Evolutionary conservation across 108 stramenopile species (phyloP).

Genomic region (Skeletonema tropicum): DNA sequence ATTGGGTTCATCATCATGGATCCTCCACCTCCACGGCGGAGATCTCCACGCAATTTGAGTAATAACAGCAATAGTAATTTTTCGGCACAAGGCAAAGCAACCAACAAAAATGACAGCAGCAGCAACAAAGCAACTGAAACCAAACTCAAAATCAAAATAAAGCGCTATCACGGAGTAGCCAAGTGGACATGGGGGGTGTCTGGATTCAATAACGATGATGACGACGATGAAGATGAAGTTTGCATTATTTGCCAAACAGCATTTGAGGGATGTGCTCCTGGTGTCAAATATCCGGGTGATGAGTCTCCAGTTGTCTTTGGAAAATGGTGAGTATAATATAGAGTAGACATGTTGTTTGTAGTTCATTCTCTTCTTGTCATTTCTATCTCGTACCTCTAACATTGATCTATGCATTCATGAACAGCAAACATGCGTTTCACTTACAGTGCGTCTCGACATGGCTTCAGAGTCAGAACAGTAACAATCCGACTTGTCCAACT

Average conservation of each 20-base stretch:
- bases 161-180: conserved; percentile 80
- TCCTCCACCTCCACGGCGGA: background rate
- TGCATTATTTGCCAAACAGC: conserved; percentile 93
- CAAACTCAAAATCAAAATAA: conserved; percentile 74
- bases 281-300: conserved; percentile 88
- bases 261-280: conserved; percentile 87
- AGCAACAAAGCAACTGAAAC: conserved; percentile 23
- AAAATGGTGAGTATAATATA: background rate
- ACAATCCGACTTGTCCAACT: conserved; percentile 69
- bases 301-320: conserved; percentile 81
- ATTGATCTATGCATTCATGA: conserved; percentile 67
- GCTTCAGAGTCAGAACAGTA: conserved; percentile 51
- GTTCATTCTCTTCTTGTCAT: background rate
- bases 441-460: conserved; percentile 84
- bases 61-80: background rate
- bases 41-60: background rate
- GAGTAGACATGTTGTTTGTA: too few species aligned
- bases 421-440: conserved; percentile 79
- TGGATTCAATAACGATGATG: conserved; percentile 23
- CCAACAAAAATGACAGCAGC: background rate
- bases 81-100: background rate
- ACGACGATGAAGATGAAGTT: conserved; percentile 69
- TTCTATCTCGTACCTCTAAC: background rate
- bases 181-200: conserved; percentile 87
- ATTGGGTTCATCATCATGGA: background rate